These are phyloP conservation scores for Podospora fimiseda DNA, from an alignment of 495 filamentous ascomycete genomes.

Conservation along the genomic window DNA sequence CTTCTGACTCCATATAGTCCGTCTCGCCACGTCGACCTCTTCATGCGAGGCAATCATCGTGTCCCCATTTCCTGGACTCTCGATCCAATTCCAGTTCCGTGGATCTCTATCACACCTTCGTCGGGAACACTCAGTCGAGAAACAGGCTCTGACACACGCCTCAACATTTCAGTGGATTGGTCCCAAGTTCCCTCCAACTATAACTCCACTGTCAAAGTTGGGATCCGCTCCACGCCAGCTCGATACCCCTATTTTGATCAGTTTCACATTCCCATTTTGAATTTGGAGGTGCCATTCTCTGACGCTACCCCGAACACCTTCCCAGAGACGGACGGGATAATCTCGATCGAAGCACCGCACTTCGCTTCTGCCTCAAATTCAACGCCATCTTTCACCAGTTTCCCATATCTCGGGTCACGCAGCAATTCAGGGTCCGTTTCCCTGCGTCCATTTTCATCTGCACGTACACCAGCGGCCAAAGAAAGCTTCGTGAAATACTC, in stretches of 20 bases:
- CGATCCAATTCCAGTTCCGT: conserved; percentile 34
- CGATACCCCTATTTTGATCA: conserved; percentile 45
- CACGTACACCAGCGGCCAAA: conserved; percentile 26
- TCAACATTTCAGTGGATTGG: conserved; percentile 52
- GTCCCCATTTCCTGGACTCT: conserved; percentile 40
- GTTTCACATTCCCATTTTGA: conserved; percentile 47
- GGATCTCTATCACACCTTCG: conserved; percentile 42
- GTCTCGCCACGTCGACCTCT: conserved; percentile 52
- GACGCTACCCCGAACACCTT: conserved; percentile 49
- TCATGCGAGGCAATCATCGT: conserved; percentile 44
- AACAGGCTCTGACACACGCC: conserved; percentile 38
- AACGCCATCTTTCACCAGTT: conserved; percentile 22
- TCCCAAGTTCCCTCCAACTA: conserved; percentile 37
- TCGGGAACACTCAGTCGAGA: conserved; percentile 38
- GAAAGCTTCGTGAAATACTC: conserved; percentile 45
- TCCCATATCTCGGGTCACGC: conserved; percentile 39
- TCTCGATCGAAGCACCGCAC: conserved; percentile 54
- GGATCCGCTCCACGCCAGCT: conserved; percentile 37
- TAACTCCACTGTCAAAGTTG: conserved; percentile 34
- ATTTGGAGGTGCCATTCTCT: conserved; percentile 35
- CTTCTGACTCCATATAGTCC: conserved; percentile 50
- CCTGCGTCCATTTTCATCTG: conserved; percentile 40
- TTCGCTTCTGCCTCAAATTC: conserved; percentile 23
- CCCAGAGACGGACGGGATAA: conserved; percentile 27
- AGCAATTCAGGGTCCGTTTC: conserved; percentile 45